Evolutionary conservation across 176 grass and related monocot species (phyloP).

Genomic region (barley (Hordeum vulgare)): DNA sequence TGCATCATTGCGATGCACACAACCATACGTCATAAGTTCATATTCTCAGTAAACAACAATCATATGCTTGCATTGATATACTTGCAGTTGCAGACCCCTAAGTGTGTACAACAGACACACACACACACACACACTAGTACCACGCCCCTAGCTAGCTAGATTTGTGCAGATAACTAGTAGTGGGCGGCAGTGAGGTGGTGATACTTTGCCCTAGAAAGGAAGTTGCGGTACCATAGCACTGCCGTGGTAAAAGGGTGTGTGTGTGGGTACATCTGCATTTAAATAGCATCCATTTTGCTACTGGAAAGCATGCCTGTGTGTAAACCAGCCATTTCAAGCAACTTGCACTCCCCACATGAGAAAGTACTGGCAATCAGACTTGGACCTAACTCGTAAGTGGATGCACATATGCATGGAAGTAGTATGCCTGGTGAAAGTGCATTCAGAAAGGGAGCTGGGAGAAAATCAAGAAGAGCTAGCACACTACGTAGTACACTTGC

Average conservation of each 20-base stretch:
- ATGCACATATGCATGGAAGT: slow-evolving; percentile 8
- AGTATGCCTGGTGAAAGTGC: neutral
- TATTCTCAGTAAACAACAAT: neutral
- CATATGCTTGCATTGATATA: neutral
- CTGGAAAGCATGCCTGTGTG: neutral
- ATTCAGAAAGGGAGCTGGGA: neutral
- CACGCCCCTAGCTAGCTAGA: neutral
- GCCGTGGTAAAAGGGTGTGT: neutral
- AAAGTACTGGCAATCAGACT: neutral
- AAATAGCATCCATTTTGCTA: neutral
- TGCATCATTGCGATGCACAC: too few relatives aligned
- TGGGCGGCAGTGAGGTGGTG: neutral
- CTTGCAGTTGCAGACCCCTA: neutral
- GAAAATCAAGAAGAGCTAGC: slow-evolving; percentile 11
- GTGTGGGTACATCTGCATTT: neutral
- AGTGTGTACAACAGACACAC: neutral
- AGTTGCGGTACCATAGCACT: neutral
- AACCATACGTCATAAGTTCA: neutral
- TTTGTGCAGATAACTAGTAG: neutral
- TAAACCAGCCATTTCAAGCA: neutral
- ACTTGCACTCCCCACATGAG: neutral
- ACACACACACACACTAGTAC: neutral
- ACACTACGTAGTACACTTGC: neutral
- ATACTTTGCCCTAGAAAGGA: neutral
- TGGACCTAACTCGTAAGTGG: slow-evolving; percentile 18